phyloP scores from a whole-genome alignment of 345 rosid species.

The Sonneratia caseolaris region DNA sequence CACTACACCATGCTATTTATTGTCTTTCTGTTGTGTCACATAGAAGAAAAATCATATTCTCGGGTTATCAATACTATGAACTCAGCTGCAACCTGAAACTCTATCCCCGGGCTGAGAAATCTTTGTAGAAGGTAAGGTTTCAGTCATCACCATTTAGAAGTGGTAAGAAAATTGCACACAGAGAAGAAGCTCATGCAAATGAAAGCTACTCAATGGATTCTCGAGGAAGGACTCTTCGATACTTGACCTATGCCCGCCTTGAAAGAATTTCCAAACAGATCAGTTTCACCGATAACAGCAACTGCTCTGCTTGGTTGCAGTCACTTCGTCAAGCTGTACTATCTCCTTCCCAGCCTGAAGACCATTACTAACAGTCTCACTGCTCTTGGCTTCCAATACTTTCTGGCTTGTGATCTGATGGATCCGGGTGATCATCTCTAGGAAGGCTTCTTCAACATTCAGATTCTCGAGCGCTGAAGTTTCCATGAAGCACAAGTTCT shows the following conservation, averaged over 20 bases:
- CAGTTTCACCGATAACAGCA: conserved; percentile 38
- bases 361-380: conserved; percentile 14
- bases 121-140: not conserved
- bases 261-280: not conserved
- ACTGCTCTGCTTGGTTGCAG: conserved; percentile 48
- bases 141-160: not conserved
- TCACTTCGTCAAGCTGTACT: conserved; percentile 47
- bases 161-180: not conserved
- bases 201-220: not conserved
- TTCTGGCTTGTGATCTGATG: conserved; percentile 41
- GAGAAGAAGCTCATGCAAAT: not conserved
- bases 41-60: not conserved
- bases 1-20: not conserved
- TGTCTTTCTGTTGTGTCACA: not conserved
- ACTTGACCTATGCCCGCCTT: not conserved
- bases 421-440: conserved; percentile 50
- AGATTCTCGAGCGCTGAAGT: conserved; percentile 68
- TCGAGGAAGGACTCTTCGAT: not conserved
- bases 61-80: not conserved
- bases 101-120: not conserved
- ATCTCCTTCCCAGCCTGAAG: conserved; percentile 47
- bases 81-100: not conserved
- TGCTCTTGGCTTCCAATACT: conserved; percentile 34
- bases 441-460: conserved; percentile 67
- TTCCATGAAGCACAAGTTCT: conserved; percentile 60